Conservation (phyloP, 441 rosid genomes). For the Corymbia citriodora region DNA sequence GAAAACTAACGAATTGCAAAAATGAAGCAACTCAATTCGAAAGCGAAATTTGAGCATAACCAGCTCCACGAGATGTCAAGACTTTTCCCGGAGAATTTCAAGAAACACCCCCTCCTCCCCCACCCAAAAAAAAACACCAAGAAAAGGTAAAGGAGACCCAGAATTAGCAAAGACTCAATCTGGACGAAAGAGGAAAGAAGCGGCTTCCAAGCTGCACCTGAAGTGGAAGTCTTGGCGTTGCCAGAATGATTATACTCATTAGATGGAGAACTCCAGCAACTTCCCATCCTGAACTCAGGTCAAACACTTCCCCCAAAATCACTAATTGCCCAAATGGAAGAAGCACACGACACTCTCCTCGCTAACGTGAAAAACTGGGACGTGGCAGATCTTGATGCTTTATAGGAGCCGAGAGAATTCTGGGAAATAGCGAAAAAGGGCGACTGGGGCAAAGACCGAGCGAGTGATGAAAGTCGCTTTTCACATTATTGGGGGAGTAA, state of each 20-base stretch:
- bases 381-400: background rate
- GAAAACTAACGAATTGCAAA: background rate
- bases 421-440: background rate
- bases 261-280: conserved; percentile 23
- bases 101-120: background rate
- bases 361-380: background rate
- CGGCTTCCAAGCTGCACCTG: conserved; percentile 17
- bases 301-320: background rate
- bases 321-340: background rate
- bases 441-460: background rate
- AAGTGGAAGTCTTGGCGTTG: conserved; percentile 3
- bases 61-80: background rate
- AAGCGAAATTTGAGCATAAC: background rate
- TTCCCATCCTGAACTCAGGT: conserved; percentile 26
- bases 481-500: background rate
- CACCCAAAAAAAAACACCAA: background rate
- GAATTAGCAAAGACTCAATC: background rate
- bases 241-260: background rate
- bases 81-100: background rate
- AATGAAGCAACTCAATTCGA: background rate
- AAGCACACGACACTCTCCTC: background rate
- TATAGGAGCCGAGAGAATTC: background rate
- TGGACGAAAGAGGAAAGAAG: background rate
- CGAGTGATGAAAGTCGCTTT: background rate
- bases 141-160: background rate